Conservation (phyloP, 2,329 filamentous ascomycete genomes). For the Dothideomycetidae sp. region DNA sequence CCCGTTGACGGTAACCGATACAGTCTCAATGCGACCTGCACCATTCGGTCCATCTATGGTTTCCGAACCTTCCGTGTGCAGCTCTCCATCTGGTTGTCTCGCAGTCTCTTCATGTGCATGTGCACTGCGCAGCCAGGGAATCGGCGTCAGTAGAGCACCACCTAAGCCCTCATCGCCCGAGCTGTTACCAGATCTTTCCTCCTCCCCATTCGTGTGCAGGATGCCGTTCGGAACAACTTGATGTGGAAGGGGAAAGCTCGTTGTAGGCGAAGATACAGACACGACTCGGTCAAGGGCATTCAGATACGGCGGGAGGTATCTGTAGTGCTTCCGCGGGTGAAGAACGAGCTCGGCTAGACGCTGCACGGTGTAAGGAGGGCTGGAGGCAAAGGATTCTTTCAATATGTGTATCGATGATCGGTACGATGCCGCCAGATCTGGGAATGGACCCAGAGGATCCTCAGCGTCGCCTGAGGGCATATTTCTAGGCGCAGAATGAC, state of each 20-base stretch:
- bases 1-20: conserved; percentile 61
- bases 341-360: conserved; percentile 78
- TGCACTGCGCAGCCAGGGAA: conserved; percentile 58
- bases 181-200: conserved; percentile 46
- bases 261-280: conserved; percentile 69
- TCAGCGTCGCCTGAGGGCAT: neutral
- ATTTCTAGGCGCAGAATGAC: conserved; percentile 8
- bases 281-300: conserved; percentile 83
- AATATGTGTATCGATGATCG: conserved; percentile 18
- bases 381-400: conserved; percentile 47
- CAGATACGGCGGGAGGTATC: conserved; percentile 67
- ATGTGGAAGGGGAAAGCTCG: conserved; percentile 68
- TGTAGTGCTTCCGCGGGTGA: conserved; percentile 63
- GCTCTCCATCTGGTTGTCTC: conserved; percentile 26
- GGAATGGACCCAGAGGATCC: conserved; percentile 13
- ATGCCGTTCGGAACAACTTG: conserved; percentile 29
- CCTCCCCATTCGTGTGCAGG: conserved; percentile 37
- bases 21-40: conserved; percentile 65
- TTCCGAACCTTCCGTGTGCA: conserved; percentile 61
- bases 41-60: conserved; percentile 72
- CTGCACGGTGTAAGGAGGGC: conserved; percentile 86
- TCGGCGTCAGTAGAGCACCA: conserved; percentile 81
- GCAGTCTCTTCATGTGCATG: conserved; percentile 21
- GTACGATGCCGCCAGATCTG: conserved; percentile 45
- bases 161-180: conserved; percentile 78